A percentile compares a stretch with the other conserved stretches of the same genome.
These are phyloP conservation scores for Phytophthora lateralis DNA, from an alignment of 352 stramenopile species.

Conservation along the genomic window DNA sequence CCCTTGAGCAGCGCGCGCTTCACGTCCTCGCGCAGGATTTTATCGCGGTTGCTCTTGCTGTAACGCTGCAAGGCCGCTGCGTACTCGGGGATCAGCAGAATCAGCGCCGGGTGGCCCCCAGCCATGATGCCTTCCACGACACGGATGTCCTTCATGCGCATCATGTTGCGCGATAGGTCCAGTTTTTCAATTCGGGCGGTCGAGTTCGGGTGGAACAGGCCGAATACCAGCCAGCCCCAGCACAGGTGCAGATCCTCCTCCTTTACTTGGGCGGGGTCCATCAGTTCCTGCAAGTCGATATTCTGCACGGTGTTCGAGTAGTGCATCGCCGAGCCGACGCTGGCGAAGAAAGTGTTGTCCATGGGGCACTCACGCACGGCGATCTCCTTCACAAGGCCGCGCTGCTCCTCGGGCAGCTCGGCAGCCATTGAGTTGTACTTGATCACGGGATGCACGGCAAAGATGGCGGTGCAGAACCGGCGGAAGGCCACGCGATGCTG, in stretches of 20 bases:
- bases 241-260: conserved; percentile 52
- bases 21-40: conserved; percentile 52
- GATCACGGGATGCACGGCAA: conserved; percentile 51
- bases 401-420: conserved; percentile 46
- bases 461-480: conserved; percentile 49
- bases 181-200: conserved; percentile 49
- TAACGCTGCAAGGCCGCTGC: conserved; percentile 50
- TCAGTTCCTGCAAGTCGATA: conserved; percentile 56
- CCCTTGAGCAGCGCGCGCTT: conserved; percentile 56
- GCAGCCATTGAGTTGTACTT: conserved; percentile 61
- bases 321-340: conserved; percentile 57
- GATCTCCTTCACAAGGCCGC: conserved; percentile 46
- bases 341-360: conserved; percentile 59
- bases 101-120: conserved; percentile 49
- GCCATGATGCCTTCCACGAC: conserved; percentile 58
- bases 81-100: conserved; percentile 57
- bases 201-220: conserved; percentile 61
- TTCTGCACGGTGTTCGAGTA: conserved; percentile 58
- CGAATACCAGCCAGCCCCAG: conserved; percentile 61
- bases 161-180: conserved; percentile 57
- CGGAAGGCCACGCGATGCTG: conserved; percentile 51
- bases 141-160: conserved; percentile 62
- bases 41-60: conserved; percentile 57
- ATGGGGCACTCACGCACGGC: conserved; percentile 51
- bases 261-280: conserved; percentile 41